Evolutionary conservation across 768 basidiomycete species (phyloP).

Genomic region (Agaricus subrufescens): DNA sequence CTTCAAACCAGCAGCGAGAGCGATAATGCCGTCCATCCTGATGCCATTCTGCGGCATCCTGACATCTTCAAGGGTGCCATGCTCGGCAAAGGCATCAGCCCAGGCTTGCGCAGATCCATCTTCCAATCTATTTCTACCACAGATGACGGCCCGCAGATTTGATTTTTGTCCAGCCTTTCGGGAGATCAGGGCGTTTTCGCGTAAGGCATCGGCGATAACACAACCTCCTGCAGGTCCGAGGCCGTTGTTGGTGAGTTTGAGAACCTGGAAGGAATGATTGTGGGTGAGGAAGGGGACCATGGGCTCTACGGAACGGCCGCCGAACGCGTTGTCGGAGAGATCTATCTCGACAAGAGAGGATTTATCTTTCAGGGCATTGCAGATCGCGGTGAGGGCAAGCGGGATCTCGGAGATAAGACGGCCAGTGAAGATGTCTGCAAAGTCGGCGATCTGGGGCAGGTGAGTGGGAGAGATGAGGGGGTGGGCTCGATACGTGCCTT

Average conservation of each 20-base stretch:
- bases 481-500: conserved; percentile 45
- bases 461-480: background rate
- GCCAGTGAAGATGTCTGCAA: conserved; percentile 97
- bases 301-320: conserved; percentile 90
- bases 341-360: conserved; percentile 82
- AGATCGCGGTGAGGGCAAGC: conserved; percentile 79
- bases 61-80: conserved; percentile 77
- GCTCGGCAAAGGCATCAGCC: conserved; percentile 85
- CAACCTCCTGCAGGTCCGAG: conserved; percentile 87
- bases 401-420: conserved; percentile 96
- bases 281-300: conserved; percentile 85
- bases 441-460: conserved; percentile 77
- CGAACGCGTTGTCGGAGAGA: conserved; percentile 95
- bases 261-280: conserved; percentile 76
- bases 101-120: conserved; percentile 80
- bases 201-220: conserved; percentile 80
- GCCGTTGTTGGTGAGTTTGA: conserved; percentile 96
- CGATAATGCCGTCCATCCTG: conserved; percentile 82
- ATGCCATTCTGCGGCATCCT: conserved; percentile 99
- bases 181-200: conserved; percentile 66
- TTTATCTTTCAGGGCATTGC: conserved; percentile 79
- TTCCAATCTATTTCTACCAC: conserved; percentile 95
- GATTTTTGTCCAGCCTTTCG: conserved; percentile 63
- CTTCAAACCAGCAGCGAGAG: conserved; percentile 70
- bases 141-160: conserved; percentile 77